Percentiles rank a stretch among this genome's conserved stretches.
Evolutionary conservation across 805 yeast species (phyloP).

Genomic region (Kurtzmaniella fragi): DNA sequence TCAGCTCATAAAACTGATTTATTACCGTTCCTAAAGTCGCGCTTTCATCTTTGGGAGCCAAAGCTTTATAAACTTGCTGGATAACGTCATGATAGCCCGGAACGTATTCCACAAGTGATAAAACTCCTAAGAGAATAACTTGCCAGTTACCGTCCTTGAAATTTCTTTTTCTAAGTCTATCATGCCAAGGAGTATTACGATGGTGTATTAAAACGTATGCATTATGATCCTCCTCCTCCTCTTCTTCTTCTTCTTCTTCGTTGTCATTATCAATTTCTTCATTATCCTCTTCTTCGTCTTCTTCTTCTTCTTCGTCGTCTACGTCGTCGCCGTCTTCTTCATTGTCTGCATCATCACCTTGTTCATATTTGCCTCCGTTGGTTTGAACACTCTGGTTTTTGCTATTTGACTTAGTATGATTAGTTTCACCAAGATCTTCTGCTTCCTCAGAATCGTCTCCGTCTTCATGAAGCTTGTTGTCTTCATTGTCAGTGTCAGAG

Average conservation of each 20-base stretch:
- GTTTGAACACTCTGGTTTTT: conserved; percentile 9
- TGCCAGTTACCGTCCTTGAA: conserved; percentile 89
- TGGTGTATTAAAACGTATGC: conserved; percentile 49
- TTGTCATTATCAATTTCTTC: conserved; percentile 10
- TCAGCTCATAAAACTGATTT: conserved; percentile 48
- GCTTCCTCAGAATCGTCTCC: conserved; percentile 21
- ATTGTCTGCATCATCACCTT: conserved; percentile 14
- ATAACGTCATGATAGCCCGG: conserved; percentile 50
- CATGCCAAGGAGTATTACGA: conserved; percentile 69
- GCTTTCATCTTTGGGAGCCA: conserved; percentile 53
- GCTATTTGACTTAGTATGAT: conserved; percentile 14
- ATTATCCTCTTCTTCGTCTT: conserved; percentile 14
- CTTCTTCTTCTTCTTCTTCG: conserved; percentile 15
- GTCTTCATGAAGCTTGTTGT: conserved; percentile 18
- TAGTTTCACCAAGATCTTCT: conserved; percentile 17
- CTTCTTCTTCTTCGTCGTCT: conserved; percentile 16
- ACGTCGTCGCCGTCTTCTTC: conserved; percentile 7
- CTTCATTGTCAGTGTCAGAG: conserved; percentile 20
- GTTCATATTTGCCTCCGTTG: conserved; percentile 17
- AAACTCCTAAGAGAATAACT: conserved; percentile 65
- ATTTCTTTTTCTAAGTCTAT: conserved; percentile 63
- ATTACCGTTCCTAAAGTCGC: conserved; percentile 48
- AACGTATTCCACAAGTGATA: conserved; percentile 55
- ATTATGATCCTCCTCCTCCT: conserved; percentile 27
- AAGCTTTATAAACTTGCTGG: conserved; percentile 41